These are phyloP conservation scores for Crithidia acanthocephali DNA, from an alignment of 208 protist genomes.

Conservation along the genomic window DNA sequence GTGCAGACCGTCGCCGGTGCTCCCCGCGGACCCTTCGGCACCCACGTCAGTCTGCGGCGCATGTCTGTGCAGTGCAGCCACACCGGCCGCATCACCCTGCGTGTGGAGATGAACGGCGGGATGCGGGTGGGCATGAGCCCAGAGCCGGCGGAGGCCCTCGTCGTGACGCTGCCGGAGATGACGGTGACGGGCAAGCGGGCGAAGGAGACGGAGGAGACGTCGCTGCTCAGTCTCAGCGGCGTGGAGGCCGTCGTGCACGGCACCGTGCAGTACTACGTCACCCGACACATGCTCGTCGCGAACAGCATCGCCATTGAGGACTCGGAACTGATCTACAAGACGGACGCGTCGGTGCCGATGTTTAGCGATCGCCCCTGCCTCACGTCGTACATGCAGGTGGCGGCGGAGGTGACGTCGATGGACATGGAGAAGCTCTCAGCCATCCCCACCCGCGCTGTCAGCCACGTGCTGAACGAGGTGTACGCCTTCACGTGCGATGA, in stretches of 20 bases:
- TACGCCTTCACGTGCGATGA: conserved; percentile 42
- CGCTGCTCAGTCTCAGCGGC: conserved; percentile 10
- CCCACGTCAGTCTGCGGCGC: conserved; percentile 17
- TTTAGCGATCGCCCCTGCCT: conserved; percentile 39
- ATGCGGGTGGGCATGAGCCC: conserved; percentile 17
- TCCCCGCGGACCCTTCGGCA: conserved; percentile 18
- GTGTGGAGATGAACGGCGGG: conserved; percentile 18
- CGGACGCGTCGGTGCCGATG: conserved; percentile 13
- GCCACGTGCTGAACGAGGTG: conserved; percentile 11
- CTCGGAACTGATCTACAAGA: conserved; percentile 28
- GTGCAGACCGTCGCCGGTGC: conserved; percentile 18
- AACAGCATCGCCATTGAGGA: conserved; percentile 18
- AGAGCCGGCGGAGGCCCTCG: conserved; percentile 4
- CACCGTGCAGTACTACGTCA: conserved; percentile 19
- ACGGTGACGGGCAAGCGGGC: conserved; percentile 5
- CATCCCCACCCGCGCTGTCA: conserved; percentile 23
- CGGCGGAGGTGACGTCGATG: conserved; percentile 28
- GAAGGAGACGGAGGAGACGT: conserved; percentile 4
- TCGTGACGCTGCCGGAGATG: conserved; percentile 14
- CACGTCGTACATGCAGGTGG: conserved; percentile 54
- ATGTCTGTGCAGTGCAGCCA: conserved; percentile 15
- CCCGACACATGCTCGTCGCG: conserved; percentile 16
- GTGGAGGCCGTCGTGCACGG: conserved; percentile 17
- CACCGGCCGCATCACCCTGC: conserved; percentile 17
- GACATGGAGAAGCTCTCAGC: conserved; percentile 27